Evolutionary conservation across 2,329 filamentous ascomycete species (phyloP), one percentile per base, ranked within the genome.

Genomic region (Aspergillus fijiensis): DNA sequence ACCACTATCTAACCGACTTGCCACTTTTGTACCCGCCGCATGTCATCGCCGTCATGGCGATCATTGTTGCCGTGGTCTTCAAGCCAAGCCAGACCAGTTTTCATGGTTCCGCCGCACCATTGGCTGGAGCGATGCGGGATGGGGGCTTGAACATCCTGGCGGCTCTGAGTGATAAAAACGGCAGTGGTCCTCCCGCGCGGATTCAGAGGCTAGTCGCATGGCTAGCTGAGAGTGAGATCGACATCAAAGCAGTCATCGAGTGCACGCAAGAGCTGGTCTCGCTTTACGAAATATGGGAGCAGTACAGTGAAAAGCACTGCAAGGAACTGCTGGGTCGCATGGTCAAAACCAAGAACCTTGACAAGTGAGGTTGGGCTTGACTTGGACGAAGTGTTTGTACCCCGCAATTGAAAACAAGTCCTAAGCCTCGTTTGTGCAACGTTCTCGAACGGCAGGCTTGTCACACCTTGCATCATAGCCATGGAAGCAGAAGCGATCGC

Each of bases 1-100:
- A 97, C 74, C 90, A 91, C 73, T 96, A 91, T 78, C 88, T 96
- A 77, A 96, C 93, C 7, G 93, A 97, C 72, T 81, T 96, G n/a
- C 91, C 91, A 1, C 81, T 97, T 14, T 82, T 96, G 0, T 89
- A 92, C 70, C 84, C 92, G 12, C 93, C 93, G n/a, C 92, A 96
- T 70, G 84, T 91, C 52, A 88, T 96, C 58, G 92, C 92, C n/a
- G 85, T 96, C 47, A 93, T 92, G 35, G 90, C 92, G 6, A 89
- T 96, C 61, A 85, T 96, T 59, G 82, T 96, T 6, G 88, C 91
- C 1, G 84, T 96, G n/a, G 89, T 95, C 4, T 84, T 96, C 42
- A 87, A 91, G 57, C 90, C 91, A 0, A 82, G 83, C 9, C 81
- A 85, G 51, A 69, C 69, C 10, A 62, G 62, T 49, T 73, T 73